Evolutionary conservation across 2,329 filamentous ascomycete species (phyloP).

Genomic region (Clonostachys solani): DNA sequence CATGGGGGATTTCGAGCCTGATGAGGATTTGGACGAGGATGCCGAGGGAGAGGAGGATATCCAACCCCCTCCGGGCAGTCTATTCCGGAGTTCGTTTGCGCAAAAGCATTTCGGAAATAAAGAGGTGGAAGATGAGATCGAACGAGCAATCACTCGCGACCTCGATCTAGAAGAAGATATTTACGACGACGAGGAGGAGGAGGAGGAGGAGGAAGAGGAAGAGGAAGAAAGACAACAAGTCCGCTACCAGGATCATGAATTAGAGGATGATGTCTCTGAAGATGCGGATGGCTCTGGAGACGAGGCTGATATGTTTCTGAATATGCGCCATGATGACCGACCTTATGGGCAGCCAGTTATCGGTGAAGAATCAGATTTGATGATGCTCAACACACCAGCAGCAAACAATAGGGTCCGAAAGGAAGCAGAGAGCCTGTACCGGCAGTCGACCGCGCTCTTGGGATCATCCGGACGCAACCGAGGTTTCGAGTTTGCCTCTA

Average conservation of each 20-base stretch:
- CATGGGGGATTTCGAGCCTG: conserved; percentile 11
- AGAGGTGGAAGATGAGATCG: conserved; percentile 23
- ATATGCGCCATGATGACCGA: conserved; percentile 37
- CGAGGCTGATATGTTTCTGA: conserved; percentile 43
- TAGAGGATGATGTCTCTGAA: conserved; percentile 31
- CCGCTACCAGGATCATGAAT: conserved; percentile 28
- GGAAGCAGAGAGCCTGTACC: conserved; percentile 53
- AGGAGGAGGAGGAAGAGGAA: conserved; percentile 20
- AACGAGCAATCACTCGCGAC: conserved; percentile 27
- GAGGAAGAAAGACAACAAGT: conserved; percentile 35
- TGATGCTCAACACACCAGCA: conserved; percentile 52
- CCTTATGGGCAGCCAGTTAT: conserved; percentile 30
- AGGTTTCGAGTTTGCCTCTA: conserved; percentile 49
- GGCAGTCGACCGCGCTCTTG: conserved; percentile 46
- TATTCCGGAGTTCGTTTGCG: conserved; percentile 21
- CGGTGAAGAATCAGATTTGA: conserved; percentile 43
- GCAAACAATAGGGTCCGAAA: conserved; percentile 46
- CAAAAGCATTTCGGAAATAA: conserved; percentile 7
- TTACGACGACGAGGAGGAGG: conserved; percentile 29
- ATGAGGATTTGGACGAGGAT: conserved; percentile 7
- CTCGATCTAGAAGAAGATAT: conserved; percentile 21
- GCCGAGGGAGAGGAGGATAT: conserved; percentile 21
- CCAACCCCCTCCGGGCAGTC: conserved; percentile 23
- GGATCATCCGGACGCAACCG: not conserved
- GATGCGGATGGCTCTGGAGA: conserved; percentile 12